Conservation (phyloP, 2,329 filamentous ascomycete genomes). For the Cladosporium sp. region DNA sequence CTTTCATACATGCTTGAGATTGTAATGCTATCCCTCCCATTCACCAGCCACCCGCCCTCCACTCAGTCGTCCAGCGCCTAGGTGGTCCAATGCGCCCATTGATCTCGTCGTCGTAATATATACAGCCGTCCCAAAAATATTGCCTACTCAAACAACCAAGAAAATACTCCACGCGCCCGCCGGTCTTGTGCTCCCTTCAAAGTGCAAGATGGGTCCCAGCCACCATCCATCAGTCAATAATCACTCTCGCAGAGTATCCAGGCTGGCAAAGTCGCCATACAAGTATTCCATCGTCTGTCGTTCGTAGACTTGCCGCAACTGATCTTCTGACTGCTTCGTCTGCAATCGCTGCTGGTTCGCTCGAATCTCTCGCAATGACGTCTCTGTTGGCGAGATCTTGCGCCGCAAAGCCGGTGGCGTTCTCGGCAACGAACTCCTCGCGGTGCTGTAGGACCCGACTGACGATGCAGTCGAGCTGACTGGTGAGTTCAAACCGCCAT, state of each 20-base stretch:
- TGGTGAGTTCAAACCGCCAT: neutral
- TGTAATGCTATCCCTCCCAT: neutral
- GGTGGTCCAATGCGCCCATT: neutral
- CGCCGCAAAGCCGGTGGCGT: constrained; percentile 10
- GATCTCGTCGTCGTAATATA: neutral
- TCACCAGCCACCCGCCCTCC: neutral
- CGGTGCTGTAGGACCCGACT: neutral
- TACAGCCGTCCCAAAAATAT: neutral
- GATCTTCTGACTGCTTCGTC: constrained; percentile 4
- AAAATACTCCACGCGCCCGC: no score
- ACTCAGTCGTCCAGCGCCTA: neutral
- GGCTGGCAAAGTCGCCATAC: constrained; percentile 1
- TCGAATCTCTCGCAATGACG: constrained; percentile 9
- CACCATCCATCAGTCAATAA: neutral
- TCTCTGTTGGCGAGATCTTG: constrained; percentile 11
- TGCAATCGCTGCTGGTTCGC: constrained; percentile 5
- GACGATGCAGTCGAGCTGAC: neutral
- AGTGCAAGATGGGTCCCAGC: neutral
- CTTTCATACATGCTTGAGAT: no score
- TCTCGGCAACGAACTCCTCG: neutral
- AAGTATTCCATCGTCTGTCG: constrained; percentile 13
- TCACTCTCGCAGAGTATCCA: constrained; percentile 6
- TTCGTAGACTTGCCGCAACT: constrained; percentile 8
- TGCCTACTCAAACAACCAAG: no score
- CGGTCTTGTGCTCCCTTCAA: no score